Evolutionary conservation across 2,329 filamentous ascomycete species (phyloP), one percentile per base, ranked within the genome.

Genomic region (Magnaporthiopsis rhizophila): DNA sequence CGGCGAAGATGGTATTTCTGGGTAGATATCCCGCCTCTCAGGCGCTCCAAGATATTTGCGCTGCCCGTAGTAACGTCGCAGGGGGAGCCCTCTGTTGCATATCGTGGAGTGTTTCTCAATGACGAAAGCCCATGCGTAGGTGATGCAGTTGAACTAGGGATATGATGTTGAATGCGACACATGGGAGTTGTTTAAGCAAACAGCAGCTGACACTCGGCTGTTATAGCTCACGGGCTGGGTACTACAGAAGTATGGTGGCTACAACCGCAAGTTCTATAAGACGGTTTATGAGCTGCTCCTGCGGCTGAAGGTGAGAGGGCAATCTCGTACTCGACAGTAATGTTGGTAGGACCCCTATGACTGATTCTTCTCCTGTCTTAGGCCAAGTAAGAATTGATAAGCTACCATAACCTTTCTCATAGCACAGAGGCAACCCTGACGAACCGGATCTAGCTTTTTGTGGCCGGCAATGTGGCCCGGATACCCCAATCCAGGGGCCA

Each of bases 221-320:
- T 4, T 24, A n/a, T n/a, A 53, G 45, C 73, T 90, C 59, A 89
- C 85, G 72, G 65, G 82, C 1, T 72, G 81, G 62, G 60, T 62
- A 15, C 60, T 62, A 6, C 36, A 62, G n/a, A 62, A 62, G 3
- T 62, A 50, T 53, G 60, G 60, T n/a, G 50, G 36, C 34, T 62
- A 62, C 50, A 56, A 58, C 65, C 78, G 82, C n/a, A 81, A 83
- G 4, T 90, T 91, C 72, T 90, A 92, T 74, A 77, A 81, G 4
- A 82, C 83, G 26, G 84, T 92, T 26, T 91, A 90, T 67, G 89
- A 92, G 75, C 78, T 92, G 1, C 76, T 91, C 1, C 82, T 92
- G 7, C 82, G 89, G 8, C 79, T 89, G 21, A 53, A 53, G 45
- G 45, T 53, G 45, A 53, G 38, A 53, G 24, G 18, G 13, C 21